Evolutionary conservation across 2,329 filamentous ascomycete genomes (phyloP), one percentile per base, ranked within the genome.

Genomic region (Aspergillus sp.): DNA sequence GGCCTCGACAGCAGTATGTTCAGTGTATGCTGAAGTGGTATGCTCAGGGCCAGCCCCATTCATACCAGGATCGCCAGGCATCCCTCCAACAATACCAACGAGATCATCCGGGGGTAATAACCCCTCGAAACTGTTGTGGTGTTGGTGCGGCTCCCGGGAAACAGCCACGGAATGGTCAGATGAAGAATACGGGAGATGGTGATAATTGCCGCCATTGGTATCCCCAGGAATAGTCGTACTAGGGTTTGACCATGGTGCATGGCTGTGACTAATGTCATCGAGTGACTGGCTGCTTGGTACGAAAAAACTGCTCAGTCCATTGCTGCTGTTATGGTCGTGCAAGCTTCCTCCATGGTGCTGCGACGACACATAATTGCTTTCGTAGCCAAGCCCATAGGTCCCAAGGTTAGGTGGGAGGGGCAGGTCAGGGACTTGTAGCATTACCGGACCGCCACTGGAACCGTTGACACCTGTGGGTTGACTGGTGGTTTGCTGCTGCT

Each of bases 1-100:
- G 9, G 70, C 65, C 61, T 75, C 70, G 22, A 71, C 69, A 18
- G 69, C 58, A 36, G 64, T 64, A 49, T 62, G 68, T 48, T 74
- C 71, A 6, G 64, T 49, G 59, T 74, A 75, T 32, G 65, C 58
- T 9, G 64, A 51, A 49, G 58, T 67, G 12, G 65, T 62, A 68
- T 72, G 70, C 53, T 72, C 72, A 51, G 68, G 67, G 55, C 68
- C 68, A 17, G 69, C 62, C 63, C 69, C 71, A 57, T 74, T 69
- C 64, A 75, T 68, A 50, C 65, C 63, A 36, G 66, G 62, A 55
- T 68, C 71, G 30, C 64, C 64, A 36, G 72, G 62, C 53, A 75
- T 69, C 17, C 69, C 67, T 24, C 72, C 69, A 34, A 75, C 72
- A 30, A 74, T 75, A 48, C 73, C 71, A 59, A 74, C 72, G 58